These are phyloP conservation scores for Diddensiella transvaalensis DNA, from an alignment of 805 yeast genomes.

Conservation along the genomic window DNA sequence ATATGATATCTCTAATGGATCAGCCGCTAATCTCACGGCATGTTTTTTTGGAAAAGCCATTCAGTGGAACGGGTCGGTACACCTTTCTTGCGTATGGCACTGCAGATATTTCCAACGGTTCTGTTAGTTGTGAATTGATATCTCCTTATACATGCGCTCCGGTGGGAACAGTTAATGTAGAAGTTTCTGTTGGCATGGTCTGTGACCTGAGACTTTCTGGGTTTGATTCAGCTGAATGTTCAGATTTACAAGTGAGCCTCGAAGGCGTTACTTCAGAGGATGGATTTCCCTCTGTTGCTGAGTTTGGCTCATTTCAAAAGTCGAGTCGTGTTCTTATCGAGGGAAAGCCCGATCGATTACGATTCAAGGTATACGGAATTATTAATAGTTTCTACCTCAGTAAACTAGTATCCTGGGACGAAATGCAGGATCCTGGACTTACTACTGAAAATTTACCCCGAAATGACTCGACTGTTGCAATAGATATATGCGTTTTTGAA, in stretches of 20 bases:
- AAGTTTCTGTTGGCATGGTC: background rate
- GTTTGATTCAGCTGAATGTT: background rate
- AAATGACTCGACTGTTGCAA: background rate
- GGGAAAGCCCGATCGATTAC: background rate
- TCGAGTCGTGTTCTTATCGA: background rate
- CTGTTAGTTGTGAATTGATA: conserved; percentile 17
- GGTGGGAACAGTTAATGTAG: conserved; percentile 14
- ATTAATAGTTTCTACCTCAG: conserved; percentile 8
- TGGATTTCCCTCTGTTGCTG: background rate
- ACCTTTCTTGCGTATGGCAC: background rate
- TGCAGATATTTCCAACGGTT: background rate
- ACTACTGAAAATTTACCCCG: background rate
- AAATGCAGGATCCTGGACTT: conserved; percentile 21
- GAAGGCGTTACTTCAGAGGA: background rate
- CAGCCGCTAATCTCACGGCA: background rate
- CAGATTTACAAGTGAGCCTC: background rate
- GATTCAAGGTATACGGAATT: conserved; percentile 6
- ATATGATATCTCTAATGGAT: background rate
- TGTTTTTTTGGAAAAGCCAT: background rate
- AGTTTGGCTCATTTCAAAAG: background rate
- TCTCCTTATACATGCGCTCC: conserved; percentile 25
- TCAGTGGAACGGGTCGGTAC: background rate
- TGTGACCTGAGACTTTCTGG: background rate
- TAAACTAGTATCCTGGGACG: conserved; percentile 19
- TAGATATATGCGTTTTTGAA: conserved; percentile 9